Evolutionary conservation across 1,284 basidiomycete species (phyloP).

Genomic region (Rhodotorula glutinis): DNA sequence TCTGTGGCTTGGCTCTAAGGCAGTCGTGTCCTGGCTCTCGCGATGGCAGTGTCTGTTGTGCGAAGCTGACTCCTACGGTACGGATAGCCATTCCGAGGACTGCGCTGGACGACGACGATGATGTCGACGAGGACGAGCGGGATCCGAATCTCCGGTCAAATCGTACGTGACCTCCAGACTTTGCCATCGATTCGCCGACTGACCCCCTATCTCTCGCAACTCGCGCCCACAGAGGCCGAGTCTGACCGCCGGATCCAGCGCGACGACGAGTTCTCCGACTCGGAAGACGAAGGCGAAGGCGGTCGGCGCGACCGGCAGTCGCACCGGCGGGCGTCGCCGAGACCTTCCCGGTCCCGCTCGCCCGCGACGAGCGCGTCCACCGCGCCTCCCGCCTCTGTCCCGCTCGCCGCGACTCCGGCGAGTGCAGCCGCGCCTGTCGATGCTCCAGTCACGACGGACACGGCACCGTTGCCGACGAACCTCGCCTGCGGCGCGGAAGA

Average conservation of each 20-base stretch:
- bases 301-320: conserved; percentile 58
- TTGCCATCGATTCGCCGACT: neutral
- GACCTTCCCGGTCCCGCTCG: neutral
- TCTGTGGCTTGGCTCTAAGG: no score
- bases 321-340: conserved; percentile 3
- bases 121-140: conserved; percentile 64
- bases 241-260: conserved; percentile 69
- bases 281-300: conserved; percentile 70
- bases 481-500: conserved; percentile 17
- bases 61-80: neutral
- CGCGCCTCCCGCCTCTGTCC: neutral
- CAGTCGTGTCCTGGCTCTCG: no score
- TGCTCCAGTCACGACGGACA: conserved; percentile 15
- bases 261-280: conserved; percentile 61
- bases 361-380: neutral
- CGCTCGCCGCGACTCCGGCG: conserved; percentile 9
- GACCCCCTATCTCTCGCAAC: no score
- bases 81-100: conserved; percentile 67
- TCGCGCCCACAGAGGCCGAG: conserved; percentile 48
- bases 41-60: neutral
- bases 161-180: conserved; percentile 11
- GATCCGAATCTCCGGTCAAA: conserved; percentile 34
- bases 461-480: conserved; percentile 16
- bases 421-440: conserved; percentile 4
- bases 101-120: conserved; percentile 72